Percentiles rank a stretch among this genome's conserved stretches.
These are phyloP conservation scores for Trichophyton mentagrophytes DNA, from an alignment of 2,329 filamentous ascomycete species.

Conservation along the genomic window DNA sequence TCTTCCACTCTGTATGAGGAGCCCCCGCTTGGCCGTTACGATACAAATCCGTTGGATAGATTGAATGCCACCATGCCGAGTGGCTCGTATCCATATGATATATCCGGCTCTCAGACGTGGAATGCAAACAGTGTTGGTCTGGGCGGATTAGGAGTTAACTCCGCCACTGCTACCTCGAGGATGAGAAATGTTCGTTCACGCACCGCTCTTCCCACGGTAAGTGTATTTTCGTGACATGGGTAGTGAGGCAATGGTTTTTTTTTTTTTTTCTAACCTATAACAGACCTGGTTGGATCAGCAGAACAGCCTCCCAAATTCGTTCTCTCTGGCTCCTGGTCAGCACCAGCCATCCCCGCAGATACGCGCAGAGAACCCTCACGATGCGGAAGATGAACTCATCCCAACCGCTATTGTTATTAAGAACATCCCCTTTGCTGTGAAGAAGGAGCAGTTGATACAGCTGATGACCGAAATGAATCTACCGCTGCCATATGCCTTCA, in stretches of 20 bases:
- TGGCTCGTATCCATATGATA: constrained; percentile 56
- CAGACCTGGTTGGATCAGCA: constrained; percentile 54
- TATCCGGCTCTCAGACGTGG: constrained; percentile 62
- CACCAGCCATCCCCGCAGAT: constrained; percentile 29
- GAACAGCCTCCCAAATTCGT: constrained; percentile 35
- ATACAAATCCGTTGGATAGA: constrained; percentile 44
- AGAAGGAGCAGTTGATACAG: constrained; percentile 85
- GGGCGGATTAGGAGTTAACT: constrained; percentile 46
- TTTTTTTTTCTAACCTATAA: not conserved
- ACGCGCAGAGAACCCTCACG: constrained; percentile 31
- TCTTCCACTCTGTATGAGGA: constrained; percentile 61
- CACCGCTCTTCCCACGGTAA: constrained; percentile 59
- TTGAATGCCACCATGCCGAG: constrained; percentile 45
- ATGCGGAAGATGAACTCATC: constrained; percentile 67
- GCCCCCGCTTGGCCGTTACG: constrained; percentile 40
- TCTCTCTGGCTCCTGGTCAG: constrained; percentile 32
- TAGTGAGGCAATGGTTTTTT: not conserved
- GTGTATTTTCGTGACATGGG: constrained; percentile 24
- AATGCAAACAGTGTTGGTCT: constrained; percentile 60
- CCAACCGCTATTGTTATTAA: constrained; percentile 98
- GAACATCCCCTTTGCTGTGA: constrained; percentile 96
- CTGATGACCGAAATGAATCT: constrained; percentile 92
- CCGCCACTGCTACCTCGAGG: constrained; percentile 42
- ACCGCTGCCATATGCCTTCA: constrained; percentile 94
- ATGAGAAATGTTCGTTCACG: constrained; percentile 45